Conservation (phyloP, 208 protist genomes). For the Acanthamoeba royreba region DNA sequence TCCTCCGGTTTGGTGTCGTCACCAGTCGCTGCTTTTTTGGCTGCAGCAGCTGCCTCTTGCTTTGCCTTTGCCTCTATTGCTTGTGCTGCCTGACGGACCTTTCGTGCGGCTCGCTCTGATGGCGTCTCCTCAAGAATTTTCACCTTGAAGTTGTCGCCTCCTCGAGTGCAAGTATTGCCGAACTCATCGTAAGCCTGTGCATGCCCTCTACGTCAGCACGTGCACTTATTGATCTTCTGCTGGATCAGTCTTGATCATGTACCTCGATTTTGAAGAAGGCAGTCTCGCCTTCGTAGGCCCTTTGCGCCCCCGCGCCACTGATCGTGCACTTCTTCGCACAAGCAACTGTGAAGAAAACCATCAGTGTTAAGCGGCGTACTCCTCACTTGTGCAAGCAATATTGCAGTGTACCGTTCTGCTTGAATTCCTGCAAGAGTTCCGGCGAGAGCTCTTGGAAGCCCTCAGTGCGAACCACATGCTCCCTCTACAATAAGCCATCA, state of each 20-base stretch:
- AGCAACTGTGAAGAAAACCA: not conserved
- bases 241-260: not conserved
- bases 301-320: not conserved
- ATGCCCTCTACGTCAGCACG: not conserved
- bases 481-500: no score
- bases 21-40: not conserved
- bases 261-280: not conserved
- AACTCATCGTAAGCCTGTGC: not conserved
- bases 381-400: not conserved
- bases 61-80: not conserved
- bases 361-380: not conserved
- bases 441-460: not conserved
- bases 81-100: no score
- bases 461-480: not conserved
- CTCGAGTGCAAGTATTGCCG: not conserved
- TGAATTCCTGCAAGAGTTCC: not conserved
- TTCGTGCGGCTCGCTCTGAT: not conserved
- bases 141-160: not conserved
- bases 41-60: not conserved
- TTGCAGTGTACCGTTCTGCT: not conserved
- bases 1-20: not conserved
- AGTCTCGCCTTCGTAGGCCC: not conserved
- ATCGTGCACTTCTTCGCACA: not conserved
- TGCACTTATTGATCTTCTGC: not conserved
- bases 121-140: not conserved